phyloP scores from a whole-genome alignment of 75 land plant species.

The Pseudotsuga menziesii region DNA sequence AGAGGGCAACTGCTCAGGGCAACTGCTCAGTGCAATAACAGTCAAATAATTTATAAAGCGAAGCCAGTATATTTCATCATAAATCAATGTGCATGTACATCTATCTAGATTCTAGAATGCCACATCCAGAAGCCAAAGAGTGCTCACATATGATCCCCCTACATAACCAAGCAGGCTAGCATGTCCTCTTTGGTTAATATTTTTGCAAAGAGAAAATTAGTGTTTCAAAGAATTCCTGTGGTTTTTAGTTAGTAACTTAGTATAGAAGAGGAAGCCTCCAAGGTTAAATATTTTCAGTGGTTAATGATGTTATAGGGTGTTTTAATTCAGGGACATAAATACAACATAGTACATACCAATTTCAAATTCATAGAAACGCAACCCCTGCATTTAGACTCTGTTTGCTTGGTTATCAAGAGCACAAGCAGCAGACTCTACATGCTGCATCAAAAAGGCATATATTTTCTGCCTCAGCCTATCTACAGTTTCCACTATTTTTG shows the following conservation, averaged over 20 bases:
- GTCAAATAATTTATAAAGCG: neutral
- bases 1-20: neutral
- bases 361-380: conserved; percentile 5
- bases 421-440: conserved; percentile 83
- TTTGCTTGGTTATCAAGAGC: conserved; percentile 52
- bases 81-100: too few species aligned
- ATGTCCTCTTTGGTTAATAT: neutral
- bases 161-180: too few species aligned
- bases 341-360: conserved; percentile 2
- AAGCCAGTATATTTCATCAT: too few species aligned
- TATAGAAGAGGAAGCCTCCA: conserved; percentile 1
- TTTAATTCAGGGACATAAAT: neutral
- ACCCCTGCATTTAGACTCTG: conserved; percentile 4
- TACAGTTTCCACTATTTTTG: conserved; percentile 36
- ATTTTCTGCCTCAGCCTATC: conserved; percentile 72
- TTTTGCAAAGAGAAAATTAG: neutral
- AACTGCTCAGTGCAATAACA: neutral
- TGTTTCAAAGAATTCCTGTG: neutral
- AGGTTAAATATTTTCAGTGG: neutral
- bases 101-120: too few species aligned
- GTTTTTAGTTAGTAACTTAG: conserved; percentile 4
- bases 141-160: too few species aligned
- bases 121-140: too few species aligned
- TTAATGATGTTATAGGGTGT: neutral
- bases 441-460: conserved; percentile 63